These are phyloP conservation scores for Candida tunisiensis DNA, from an alignment of 1,139 yeast species.

Conservation along the genomic window DNA sequence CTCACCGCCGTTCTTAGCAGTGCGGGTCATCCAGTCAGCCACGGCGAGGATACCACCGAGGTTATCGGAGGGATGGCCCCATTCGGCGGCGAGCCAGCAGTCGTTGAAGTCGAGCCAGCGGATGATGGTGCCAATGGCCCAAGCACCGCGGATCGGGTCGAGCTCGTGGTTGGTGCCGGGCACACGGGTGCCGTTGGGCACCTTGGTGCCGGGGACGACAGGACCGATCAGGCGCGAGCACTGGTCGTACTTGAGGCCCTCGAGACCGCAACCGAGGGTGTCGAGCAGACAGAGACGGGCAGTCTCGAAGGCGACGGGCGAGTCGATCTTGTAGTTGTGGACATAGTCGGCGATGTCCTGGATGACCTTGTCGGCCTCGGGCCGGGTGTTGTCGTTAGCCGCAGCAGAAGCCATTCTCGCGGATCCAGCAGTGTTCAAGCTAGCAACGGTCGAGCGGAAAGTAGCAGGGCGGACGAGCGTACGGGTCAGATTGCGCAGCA, in stretches of 20 bases:
- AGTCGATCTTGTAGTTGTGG: constrained; percentile 28
- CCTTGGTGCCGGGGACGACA: constrained; percentile 35
- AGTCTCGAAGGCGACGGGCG: constrained; percentile 32
- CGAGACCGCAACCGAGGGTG: constrained; percentile 45
- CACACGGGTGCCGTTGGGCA: constrained; percentile 36
- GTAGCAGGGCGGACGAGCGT: background rate
- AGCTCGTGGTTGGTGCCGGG: constrained; percentile 33
- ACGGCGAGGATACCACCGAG: constrained; percentile 41
- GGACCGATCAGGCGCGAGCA: constrained; percentile 34
- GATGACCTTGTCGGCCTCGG: constrained; percentile 31
- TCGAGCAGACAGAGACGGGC: constrained; percentile 37
- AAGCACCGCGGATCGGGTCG: constrained; percentile 43
- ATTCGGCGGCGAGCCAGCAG: constrained; percentile 49
- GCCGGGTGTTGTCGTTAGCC: constrained; percentile 29
- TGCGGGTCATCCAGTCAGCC: constrained; percentile 36
- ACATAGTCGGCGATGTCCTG: constrained; percentile 33
- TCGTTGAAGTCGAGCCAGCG: constrained; percentile 47
- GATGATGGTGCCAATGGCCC: constrained; percentile 36
- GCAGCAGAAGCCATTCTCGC: constrained; percentile 7
- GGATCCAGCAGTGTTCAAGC: constrained; percentile 2
- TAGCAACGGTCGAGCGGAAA: background rate
- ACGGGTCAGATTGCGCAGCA: background rate
- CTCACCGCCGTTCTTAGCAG: constrained; percentile 22
- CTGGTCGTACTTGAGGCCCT: constrained; percentile 36
- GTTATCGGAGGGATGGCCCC: constrained; percentile 52